Percentiles rank a stretch among this genome's conserved stretches.
Evolutionary conservation across 139 green algal genomes (phyloP).

Genomic region (Coelastrella sp.): DNA sequence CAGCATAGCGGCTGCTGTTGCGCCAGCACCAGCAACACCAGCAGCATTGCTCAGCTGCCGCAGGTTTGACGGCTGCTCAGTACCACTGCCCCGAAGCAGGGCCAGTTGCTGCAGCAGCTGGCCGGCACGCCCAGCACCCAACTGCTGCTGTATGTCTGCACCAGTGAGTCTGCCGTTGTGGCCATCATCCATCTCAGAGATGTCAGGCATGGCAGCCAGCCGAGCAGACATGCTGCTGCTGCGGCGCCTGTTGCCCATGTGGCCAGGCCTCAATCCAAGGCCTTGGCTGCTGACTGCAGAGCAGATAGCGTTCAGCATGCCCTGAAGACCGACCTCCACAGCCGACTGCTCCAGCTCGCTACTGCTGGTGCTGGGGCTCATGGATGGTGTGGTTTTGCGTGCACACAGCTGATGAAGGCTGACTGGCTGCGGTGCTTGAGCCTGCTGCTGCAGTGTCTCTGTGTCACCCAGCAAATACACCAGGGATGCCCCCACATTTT

Average conservation of each 20-base stretch:
- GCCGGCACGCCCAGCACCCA: background rate
- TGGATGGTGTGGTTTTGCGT: background rate
- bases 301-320: conserved; percentile 9
- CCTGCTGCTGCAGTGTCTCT: conserved; percentile 28
- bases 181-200: background rate
- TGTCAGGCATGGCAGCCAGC: background rate
- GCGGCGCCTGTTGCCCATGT: background rate
- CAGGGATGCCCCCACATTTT: conserved; percentile 58
- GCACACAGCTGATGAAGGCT: conserved; percentile 25
- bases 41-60: background rate
- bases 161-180: background rate
- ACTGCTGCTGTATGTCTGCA: background rate
- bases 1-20: conserved; percentile 9
- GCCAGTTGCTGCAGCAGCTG: conserved; percentile 24
- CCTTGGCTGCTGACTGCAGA: background rate
- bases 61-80: background rate
- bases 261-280: background rate
- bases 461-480: conserved; percentile 59
- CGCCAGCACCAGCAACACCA: background rate
- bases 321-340: background rate
- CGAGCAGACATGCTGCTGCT: conserved; percentile 18
- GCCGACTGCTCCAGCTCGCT: background rate
- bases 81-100: background rate
- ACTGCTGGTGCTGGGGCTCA: conserved; percentile 37
- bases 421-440: background rate